Evolutionary conservation across 2,329 filamentous ascomycete genomes (phyloP).

Genomic region (Talaromyces pinophilus): DNA sequence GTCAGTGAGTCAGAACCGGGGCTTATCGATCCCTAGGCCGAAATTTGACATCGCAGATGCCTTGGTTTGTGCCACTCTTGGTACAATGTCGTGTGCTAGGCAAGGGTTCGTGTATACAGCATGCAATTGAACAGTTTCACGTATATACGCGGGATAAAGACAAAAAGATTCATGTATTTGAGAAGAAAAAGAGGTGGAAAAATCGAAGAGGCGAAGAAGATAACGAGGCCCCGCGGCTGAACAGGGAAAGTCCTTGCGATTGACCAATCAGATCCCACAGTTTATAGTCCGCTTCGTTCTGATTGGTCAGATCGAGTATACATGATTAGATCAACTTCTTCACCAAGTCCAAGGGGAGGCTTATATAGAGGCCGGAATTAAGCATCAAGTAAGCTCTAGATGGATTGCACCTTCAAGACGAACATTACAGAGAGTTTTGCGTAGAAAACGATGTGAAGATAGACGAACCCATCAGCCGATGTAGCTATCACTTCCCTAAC

Average conservation of each 20-base stretch:
- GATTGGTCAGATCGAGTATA: not conserved
- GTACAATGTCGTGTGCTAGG: not conserved
- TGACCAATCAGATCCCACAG: not conserved
- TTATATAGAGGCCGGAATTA: not conserved
- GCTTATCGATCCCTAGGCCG: constrained; percentile 13
- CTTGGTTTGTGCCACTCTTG: not conserved
- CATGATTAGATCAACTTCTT: not conserved
- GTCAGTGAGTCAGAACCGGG: constrained; percentile 9
- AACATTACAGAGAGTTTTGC: not conserved
- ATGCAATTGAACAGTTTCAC: not conserved
- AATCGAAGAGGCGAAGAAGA: not conserved
- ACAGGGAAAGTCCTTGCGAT: constrained; percentile 23
- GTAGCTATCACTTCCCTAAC: not conserved
- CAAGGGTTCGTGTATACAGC: not conserved
- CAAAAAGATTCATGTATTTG: not conserved
- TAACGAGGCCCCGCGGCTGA: not conserved
- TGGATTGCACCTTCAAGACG: not conserved
- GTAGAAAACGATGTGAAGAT: not conserved
- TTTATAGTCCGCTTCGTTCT: not conserved
- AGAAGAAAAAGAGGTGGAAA: not conserved
- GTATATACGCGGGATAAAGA: not conserved
- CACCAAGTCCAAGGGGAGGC: not conserved
- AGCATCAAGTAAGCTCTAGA: not conserved
- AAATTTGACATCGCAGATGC: not conserved
- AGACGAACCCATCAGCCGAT: too few relatives aligned